These are phyloP conservation scores for Aspergillus spinulosporus DNA, from an alignment of 2,329 filamentous ascomycete genomes.

Conservation along the genomic window DNA sequence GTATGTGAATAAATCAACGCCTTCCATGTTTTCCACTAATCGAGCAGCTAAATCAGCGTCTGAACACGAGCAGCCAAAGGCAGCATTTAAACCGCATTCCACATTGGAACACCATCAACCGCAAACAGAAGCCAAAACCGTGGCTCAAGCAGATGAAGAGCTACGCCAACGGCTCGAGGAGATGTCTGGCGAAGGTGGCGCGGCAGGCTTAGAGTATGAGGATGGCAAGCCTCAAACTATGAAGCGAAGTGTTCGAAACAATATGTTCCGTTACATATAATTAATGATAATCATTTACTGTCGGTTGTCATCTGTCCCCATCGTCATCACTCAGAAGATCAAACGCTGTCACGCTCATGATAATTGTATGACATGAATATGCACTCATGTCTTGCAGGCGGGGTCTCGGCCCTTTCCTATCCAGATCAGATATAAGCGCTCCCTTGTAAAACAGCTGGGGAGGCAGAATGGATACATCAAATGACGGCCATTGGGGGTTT, in stretches of 20 bases:
- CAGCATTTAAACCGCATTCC: constrained; percentile 2
- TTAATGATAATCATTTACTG: not conserved
- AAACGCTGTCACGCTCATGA: constrained; percentile 4
- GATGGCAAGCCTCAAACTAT: constrained; percentile 70
- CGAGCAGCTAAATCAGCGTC: not conserved
- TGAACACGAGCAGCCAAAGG: not conserved
- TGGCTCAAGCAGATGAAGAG: constrained; percentile 66
- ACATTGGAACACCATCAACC: constrained; percentile 13
- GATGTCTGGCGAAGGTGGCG: constrained; percentile 68
- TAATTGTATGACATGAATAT: not conserved
- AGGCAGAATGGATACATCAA: not conserved
- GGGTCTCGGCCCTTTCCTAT: not conserved
- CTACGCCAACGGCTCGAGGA: constrained; percentile 65
- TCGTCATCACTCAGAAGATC: not conserved
- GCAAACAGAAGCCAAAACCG: constrained; percentile 52
- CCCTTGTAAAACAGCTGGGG: not conserved
- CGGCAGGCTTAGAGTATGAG: constrained; percentile 71
- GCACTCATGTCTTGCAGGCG: not conserved
- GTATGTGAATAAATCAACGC: not conserved
- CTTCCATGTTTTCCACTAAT: not conserved
- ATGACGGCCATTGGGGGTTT: not conserved
- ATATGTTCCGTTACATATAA: constrained; percentile 72
- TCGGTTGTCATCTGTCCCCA: not conserved
- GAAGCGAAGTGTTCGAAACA: constrained; percentile 71
- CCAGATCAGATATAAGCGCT: constrained; percentile 1